Evolutionary conservation across 2,329 filamentous ascomycete species (phyloP), one percentile per base, ranked within the genome.

Genomic region (Lachnellula arida): DNA sequence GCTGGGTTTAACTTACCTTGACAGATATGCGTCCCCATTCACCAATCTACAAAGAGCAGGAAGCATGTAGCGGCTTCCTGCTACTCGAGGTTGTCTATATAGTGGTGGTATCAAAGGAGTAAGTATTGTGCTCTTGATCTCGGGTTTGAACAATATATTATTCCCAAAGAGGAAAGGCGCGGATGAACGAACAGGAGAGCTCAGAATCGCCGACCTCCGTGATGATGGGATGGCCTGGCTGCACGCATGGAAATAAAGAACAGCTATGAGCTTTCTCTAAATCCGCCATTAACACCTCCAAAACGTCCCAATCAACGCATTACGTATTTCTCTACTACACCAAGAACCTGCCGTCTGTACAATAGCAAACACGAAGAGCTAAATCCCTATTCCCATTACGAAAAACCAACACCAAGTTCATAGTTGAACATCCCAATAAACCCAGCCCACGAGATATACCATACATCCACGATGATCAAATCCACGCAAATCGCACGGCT

Each of bases 401-500:
- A 22, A 12, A 17, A 46, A 12, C 8, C 23, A 34, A 15, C 48
- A 23, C 22, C 23, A 50, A 32, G 42, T 34, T 39, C 37, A 39
- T 17, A 12, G 5, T 3, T 39, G 17, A 19, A 44, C 46, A 39
- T 22, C 54, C n/a, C 28, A 14, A 14, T 42, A 35, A 12, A 11
- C 28, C 32, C 46, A 61, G 25, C 50, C 50, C 28, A 17, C 25
- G 43, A 51, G 14, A 54, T 19, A 55, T 43, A 22, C 28, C 25
- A 2, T 28, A 11, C 19, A 46, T 34, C 40, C 61, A 67, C 60
- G 44, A 71, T 70, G 91, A 93, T 96, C 68, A 85, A 84, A 73
- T 94, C 92, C 68, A 99, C 93, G 52, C 90, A 96, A 76, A 96
- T 99, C 76, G 88, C 91, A 63, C 83, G 94, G 74, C 82, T 97